phyloP scores from a whole-genome alignment of 257 asterid genomes.

The Pogostemon cablin region DNA sequence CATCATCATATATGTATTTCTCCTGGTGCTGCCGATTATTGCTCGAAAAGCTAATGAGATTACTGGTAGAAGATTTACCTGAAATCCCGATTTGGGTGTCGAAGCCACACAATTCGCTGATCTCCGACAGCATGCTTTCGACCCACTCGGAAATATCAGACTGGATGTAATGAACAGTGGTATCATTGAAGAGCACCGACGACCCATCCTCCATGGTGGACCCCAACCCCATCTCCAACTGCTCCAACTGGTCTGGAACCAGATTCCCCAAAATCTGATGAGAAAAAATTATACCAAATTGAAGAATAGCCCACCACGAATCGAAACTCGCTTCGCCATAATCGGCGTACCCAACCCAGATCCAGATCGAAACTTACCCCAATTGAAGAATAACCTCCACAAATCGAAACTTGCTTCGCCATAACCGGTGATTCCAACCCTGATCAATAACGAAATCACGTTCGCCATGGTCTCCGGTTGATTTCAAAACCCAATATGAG shows the following conservation, averaged over 20 bases:
- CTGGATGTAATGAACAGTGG: slow-evolving; percentile 66
- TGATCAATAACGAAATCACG: too few species aligned
- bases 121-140: slow-evolving; percentile 61
- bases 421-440: too few species aligned
- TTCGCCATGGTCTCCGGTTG: too few species aligned
- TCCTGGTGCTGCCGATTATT: background rate
- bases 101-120: slow-evolving; percentile 30
- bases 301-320: too few species aligned
- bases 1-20: slow-evolving; percentile 55
- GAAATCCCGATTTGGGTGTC: slow-evolving; percentile 27
- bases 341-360: too few species aligned
- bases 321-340: too few species aligned
- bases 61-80: slow-evolving; percentile 36
- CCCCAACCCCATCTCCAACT: slow-evolving; percentile 60
- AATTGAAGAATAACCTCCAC: too few species aligned
- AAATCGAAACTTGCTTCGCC: too few species aligned
- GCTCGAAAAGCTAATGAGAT: slow-evolving; percentile 28
- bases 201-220: slow-evolving; percentile 58
- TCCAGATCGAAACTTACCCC: too few species aligned
- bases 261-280: too few species aligned
- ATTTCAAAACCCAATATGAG: too few species aligned
- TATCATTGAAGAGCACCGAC: slow-evolving; percentile 39
- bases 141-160: slow-evolving; percentile 82
- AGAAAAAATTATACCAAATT: too few species aligned
- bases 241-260: slow-evolving; percentile 74